phyloP scores from a whole-genome alignment of 345 rosid species.

The Tarenaya hassleriana region DNA sequence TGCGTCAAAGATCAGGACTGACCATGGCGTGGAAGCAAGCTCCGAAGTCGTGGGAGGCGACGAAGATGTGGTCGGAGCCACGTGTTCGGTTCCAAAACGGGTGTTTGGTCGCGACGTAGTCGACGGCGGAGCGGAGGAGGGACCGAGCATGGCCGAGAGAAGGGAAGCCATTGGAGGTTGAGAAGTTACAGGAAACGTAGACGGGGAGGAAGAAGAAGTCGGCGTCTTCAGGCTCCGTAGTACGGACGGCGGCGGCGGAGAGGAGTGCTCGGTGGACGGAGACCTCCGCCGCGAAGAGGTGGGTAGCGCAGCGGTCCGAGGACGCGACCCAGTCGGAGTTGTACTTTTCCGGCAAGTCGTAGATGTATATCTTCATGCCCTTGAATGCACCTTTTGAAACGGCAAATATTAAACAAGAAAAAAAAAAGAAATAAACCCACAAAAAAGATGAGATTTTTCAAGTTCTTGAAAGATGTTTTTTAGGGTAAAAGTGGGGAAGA shows the following conservation, averaged over 20 bases:
- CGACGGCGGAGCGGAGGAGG: slow-evolving; percentile 57
- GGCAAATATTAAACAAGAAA: background rate
- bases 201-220: slow-evolving; percentile 96
- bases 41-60: slow-evolving; percentile 91
- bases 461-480: too few relatives aligned
- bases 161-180: slow-evolving; percentile 82
- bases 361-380: slow-evolving; percentile 74
- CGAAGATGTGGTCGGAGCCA: slow-evolving; percentile 85
- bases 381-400: slow-evolving; percentile 30
- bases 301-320: slow-evolving; percentile 69
- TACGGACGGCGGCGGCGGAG: slow-evolving; percentile 41
- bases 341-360: slow-evolving; percentile 63
- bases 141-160: slow-evolving; percentile 84
- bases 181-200: slow-evolving; percentile 92
- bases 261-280: slow-evolving; percentile 69
- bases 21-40: slow-evolving; percentile 95
- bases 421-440: background rate
- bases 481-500: too few relatives aligned
- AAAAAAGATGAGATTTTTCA: too few relatives aligned
- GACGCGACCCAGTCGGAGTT: slow-evolving; percentile 67
- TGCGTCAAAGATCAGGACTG: background rate
- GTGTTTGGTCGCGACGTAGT: slow-evolving; percentile 39
- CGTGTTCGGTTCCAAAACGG: slow-evolving; percentile 83
- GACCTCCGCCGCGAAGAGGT: slow-evolving; percentile 88
- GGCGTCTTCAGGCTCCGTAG: slow-evolving; percentile 69